Evolutionary conservation across 306 rosid species (phyloP), one percentile per base, ranked within the genome.

Genomic region (Adenanthera pavonina): DNA sequence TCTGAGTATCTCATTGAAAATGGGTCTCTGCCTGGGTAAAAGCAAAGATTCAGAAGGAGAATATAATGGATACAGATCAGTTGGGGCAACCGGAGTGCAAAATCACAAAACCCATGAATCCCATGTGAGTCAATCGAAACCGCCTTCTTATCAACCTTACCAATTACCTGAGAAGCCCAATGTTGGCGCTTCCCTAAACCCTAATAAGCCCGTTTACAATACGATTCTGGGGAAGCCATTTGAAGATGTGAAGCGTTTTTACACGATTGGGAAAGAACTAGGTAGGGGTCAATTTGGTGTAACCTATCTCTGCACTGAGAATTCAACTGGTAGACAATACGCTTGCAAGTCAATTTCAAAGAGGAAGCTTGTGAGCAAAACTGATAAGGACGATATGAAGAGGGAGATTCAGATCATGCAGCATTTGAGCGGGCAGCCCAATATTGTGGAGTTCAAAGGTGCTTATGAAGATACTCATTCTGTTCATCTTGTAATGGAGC

Each of bases 201-300:
- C 96, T 4, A 41, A 1, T n/a, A 40, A 68, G 56, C 87, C 82
- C 7, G 40, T 2, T 53, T 72, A 5, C n/a, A 87, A 91, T 56
- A 77, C 95, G 53, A 91, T 94, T 56, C 90, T 94, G 0, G 98
- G 95, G 49, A 94, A 89, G 64, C 85, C 88, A 73, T 89, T 70
- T 75, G 98, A 91, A 69, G 97, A 94, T 80, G 97, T 94, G 54
- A 94, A 80, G 79, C 69, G 75, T 65, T 71, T 82, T 62, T 94
- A 94, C 54, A 81, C 81, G 4, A 33, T 92, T 2, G 97, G 96
- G 3, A 94, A 88, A 47, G 98, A 94, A 81, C 76, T 94, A 79
- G 98, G 98, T 2, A 88, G 98, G 81, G 98, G 98, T 13, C 97
- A 91, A 84, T 92, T 92, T 84, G 98, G 97, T 51, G 98, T 94